These are phyloP conservation scores for Thielaviopsis ethacetica DNA, from an alignment of 2,329 filamentous ascomycete genomes.

Conservation along the genomic window DNA sequence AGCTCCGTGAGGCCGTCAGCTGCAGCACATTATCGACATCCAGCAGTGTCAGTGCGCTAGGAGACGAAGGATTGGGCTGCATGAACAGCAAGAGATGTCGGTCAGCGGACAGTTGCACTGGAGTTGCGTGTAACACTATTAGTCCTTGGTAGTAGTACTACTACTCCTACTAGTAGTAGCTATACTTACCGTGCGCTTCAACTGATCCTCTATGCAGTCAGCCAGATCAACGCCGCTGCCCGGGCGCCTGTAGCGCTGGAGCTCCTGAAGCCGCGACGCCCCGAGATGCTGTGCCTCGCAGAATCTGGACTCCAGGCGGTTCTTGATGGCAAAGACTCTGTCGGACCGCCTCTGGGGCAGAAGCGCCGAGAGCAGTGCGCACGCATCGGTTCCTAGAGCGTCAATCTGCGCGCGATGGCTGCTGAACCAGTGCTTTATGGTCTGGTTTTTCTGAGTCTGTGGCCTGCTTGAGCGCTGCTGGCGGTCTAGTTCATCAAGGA, in stretches of 20 bases:
- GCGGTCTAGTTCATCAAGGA: conserved; percentile 51
- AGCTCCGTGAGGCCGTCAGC: conserved; percentile 48
- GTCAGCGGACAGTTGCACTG: background rate
- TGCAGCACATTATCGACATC: conserved; percentile 53
- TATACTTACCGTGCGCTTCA: conserved; percentile 38
- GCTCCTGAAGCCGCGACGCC: conserved; percentile 38
- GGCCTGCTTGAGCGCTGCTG: conserved; percentile 19
- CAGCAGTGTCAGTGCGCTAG: conserved; percentile 39
- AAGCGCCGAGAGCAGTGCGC: conserved; percentile 52
- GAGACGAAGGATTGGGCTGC: background rate
- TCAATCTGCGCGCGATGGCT: conserved; percentile 43
- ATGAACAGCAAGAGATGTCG: background rate
- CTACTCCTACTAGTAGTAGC: no score
- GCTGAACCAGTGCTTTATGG: conserved; percentile 52
- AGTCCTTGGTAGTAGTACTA: no score
- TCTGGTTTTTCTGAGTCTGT: conserved; percentile 16
- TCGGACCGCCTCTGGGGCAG: conserved; percentile 63
- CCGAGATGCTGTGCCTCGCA: conserved; percentile 50
- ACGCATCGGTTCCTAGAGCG: conserved; percentile 34
- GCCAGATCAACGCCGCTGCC: conserved; percentile 50
- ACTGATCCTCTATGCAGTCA: conserved; percentile 49
- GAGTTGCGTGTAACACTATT: no score
- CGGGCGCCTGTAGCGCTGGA: conserved; percentile 44
- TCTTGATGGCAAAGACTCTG: conserved; percentile 57
- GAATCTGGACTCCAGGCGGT: conserved; percentile 50